Base-by-base conservation (phyloP, 352 stramenopile species). In the Phytophthora aleatoria region DNA sequence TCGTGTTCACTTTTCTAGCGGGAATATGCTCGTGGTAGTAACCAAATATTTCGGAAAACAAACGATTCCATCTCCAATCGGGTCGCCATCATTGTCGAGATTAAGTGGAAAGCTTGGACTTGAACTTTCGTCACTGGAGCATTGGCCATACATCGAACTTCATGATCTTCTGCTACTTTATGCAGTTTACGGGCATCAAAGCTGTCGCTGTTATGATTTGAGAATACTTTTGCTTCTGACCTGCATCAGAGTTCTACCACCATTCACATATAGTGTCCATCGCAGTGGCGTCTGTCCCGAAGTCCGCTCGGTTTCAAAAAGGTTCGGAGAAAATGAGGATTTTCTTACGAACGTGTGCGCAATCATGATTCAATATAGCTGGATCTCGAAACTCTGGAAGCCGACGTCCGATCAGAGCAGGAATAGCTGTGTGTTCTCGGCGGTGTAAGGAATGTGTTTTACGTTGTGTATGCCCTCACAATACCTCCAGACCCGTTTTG, bases 61-160 rank as follows among this genome's bases (percentile, higher is more conserved):
- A 30, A 16, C 48, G 16, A 55, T 55, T 31, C 31, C 48, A 43
- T 55, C 31, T 33, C 31, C 31, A 43, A 55, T 33, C 7, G 28
- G 2, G 6, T 55, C 48, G 28, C 42, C 48, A 43, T 16, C 12
- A 12, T 8, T 9, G 33, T 55, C 48, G 9, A 8, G 12, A 41
- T 41, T 15, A 15, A 0, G 12, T 15, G 8, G 12, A 41, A 15
- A 15, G 35, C 35, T 41, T 41, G 35, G 2, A 41, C 10, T 8
- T 33, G 28, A 41, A 7, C 2, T 41, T 3, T 41, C 9, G 10
- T 41, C 9, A 3, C 2, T 41, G 35, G 35, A 0, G 12, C 35
- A 41, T n/a, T 41, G 9, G 10, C 10, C 35, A 41, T 41, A 11
- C 12, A 15, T 7, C 28, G 28, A 33, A 33, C 28, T 33, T 33